Evolutionary conservation across 2,329 filamentous ascomycete species (phyloP).

Genomic region (Ophiocordyceps camponoti-saundersi): DNA sequence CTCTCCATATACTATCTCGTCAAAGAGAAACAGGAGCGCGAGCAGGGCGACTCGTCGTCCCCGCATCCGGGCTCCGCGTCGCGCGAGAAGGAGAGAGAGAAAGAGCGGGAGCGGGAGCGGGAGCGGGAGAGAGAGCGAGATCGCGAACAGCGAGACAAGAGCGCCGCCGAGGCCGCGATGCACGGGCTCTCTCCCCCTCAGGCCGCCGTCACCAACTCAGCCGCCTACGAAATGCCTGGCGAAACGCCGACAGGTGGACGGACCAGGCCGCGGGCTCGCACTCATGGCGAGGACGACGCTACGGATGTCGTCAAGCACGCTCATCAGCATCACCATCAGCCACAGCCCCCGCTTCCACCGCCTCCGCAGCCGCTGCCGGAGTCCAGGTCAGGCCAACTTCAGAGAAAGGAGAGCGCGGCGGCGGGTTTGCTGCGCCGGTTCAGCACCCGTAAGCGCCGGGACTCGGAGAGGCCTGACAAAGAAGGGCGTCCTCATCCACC

Average conservation of each 20-base stretch:
- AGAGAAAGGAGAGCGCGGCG: slow-evolving; percentile 75
- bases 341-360: slow-evolving; percentile 2
- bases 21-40: slow-evolving; percentile 81
- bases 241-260: slow-evolving; percentile 75
- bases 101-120: slow-evolving; percentile 9
- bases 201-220: slow-evolving; percentile 75
- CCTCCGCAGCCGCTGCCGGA: slow-evolving; percentile 29
- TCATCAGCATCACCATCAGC: background rate
- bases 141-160: slow-evolving; percentile 15
- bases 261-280: slow-evolving; percentile 70
- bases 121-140: slow-evolving; percentile 12
- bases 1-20: slow-evolving; percentile 93
- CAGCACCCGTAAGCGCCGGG: slow-evolving; percentile 68
- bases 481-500: slow-evolving; percentile 51
- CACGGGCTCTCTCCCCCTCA: slow-evolving; percentile 68
- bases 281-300: slow-evolving; percentile 86
- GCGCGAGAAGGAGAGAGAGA: slow-evolving; percentile 14
- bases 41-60: slow-evolving; percentile 26
- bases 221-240: slow-evolving; percentile 73
- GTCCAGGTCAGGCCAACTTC: slow-evolving; percentile 40
- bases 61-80: slow-evolving; percentile 30
- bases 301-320: slow-evolving; percentile 33
- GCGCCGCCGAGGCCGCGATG: slow-evolving; percentile 24
- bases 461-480: slow-evolving; percentile 43
- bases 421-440: slow-evolving; percentile 74